Conservation (phyloP, 257 asterid species). For the Solanum neorickii region DNA sequence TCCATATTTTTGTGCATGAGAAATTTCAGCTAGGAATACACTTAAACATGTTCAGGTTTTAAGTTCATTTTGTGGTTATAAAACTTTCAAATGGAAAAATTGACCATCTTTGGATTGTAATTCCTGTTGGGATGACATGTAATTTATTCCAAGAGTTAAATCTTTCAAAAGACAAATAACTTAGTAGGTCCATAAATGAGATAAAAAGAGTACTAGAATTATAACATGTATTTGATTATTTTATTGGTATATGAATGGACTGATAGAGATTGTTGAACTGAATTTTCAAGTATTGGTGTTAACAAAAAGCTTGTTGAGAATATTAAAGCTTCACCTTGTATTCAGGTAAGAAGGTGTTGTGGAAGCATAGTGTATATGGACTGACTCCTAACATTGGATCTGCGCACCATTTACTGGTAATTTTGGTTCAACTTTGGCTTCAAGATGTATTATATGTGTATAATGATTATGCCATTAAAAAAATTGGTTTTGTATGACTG, state of each 20-base stretch:
- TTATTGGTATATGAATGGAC: not conserved
- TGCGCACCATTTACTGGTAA: slow-evolving; percentile 75
- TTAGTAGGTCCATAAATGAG: not conserved
- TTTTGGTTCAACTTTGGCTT: not conserved
- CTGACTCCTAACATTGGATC: slow-evolving; percentile 73
- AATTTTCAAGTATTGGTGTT: not conserved
- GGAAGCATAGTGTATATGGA: slow-evolving; percentile 69
- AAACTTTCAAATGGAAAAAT: not conserved
- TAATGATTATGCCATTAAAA: not conserved
- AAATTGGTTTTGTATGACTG: slow-evolving; percentile 16
- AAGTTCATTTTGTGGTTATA: not conserved
- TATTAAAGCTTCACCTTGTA: not conserved
- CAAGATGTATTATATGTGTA: not conserved
- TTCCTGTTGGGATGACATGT: not conserved
- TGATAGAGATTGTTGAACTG: not conserved
- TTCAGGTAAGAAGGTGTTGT: slow-evolving; percentile 65
- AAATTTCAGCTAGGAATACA: not conserved
- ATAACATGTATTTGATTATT: not conserved
- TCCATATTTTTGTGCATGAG: not conserved
- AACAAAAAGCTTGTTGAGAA: not conserved
- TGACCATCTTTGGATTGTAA: not conserved
- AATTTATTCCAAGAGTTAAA: not conserved
- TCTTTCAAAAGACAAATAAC: not conserved
- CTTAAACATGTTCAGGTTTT: not conserved
- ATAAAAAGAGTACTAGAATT: not conserved